Evolutionary conservation across 768 basidiomycete species (phyloP), one percentile per base, ranked within the genome.

Genomic region (Harrya chromipes): DNA sequence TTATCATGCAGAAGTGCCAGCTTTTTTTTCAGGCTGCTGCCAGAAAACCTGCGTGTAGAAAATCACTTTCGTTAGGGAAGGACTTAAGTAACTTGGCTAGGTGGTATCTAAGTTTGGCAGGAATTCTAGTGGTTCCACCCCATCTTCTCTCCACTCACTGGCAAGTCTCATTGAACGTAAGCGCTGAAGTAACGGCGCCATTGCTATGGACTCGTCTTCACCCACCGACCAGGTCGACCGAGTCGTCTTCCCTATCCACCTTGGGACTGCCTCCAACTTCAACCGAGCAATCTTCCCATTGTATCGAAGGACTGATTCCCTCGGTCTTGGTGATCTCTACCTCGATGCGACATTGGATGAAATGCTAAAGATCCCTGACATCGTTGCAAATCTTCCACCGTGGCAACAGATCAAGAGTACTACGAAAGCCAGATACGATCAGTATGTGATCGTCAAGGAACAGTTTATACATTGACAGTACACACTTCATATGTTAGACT

Each of bases 281-380:
- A 20, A 60, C 12, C 39, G 14, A 17, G 3, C 11, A 0, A 31
- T 59, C 7, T 59, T 53, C 16, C 57, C 58, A 14, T n/a, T 52
- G 8, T 44, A 26, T 40, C 20, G 2, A 14, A 40, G 34, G 17
- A 50, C n/a, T 38, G 36, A 23, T 13, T 29, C 13, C 0, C 21
- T 59, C 24, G 24, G 21, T 2, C 27, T 38, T 1, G 36, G 40
- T 8, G 39, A 51, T 4, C 8, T 47, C 6, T 43, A n/a, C 36
- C 55, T 60, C 10, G 47, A 60, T 10, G 49, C 47, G 2, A 56
- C 56, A 5, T 17, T 57, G 2, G 49, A 46, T 3, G 56, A 57
- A 39, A 29, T 51, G 26, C 6, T 50, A 13, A 55, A 16, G 35
- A 55, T 55, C 3, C 8, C 1, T 3, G 11, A 39, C 0, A 46